Evolutionary conservation across 352 stramenopile species (phyloP).

Genomic region (Elongisporangium prolatum): DNA sequence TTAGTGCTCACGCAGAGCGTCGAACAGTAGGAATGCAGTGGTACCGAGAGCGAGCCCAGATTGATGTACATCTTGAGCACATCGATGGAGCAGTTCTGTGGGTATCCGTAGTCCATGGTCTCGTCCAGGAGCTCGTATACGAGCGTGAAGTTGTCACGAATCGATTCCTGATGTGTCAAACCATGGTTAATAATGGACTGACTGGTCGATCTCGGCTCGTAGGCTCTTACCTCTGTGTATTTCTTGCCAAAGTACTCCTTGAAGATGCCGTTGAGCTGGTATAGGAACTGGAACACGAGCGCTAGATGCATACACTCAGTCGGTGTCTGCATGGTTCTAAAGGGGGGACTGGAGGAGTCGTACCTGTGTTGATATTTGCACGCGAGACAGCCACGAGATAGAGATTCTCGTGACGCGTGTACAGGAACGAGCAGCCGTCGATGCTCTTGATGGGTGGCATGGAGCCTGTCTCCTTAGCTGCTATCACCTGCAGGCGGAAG

Average conservation of each 20-base stretch:
- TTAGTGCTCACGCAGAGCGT: background rate
- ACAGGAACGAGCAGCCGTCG: conserved; percentile 97
- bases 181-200: conserved; percentile 1
- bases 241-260: conserved; percentile 97
- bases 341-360: background rate
- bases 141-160: conserved; percentile 98
- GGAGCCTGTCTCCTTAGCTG: conserved; percentile 94
- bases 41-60: conserved; percentile 79
- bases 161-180: conserved; percentile 59
- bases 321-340: background rate
- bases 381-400: conserved; percentile 97
- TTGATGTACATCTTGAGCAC: conserved; percentile 99
- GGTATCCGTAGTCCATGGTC: conserved; percentile 99
- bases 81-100: conserved; percentile 97
- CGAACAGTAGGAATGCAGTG: background rate
- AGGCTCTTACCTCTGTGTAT: conserved; percentile 86
- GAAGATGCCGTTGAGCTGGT: conserved; percentile 95
- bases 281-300: conserved; percentile 96
- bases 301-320: conserved; percentile 18
- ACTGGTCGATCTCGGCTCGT: background rate
- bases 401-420: conserved; percentile 96
- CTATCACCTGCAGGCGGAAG: conserved; percentile 90
- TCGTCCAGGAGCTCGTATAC: conserved; percentile 99
- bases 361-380: conserved; percentile 95
- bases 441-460: conserved; percentile 94